Percentiles rank a stretch among this genome's conserved stretches.
Conservation (phyloP, 78 protist genomes). For the Emiliania huxleyi region DNA sequence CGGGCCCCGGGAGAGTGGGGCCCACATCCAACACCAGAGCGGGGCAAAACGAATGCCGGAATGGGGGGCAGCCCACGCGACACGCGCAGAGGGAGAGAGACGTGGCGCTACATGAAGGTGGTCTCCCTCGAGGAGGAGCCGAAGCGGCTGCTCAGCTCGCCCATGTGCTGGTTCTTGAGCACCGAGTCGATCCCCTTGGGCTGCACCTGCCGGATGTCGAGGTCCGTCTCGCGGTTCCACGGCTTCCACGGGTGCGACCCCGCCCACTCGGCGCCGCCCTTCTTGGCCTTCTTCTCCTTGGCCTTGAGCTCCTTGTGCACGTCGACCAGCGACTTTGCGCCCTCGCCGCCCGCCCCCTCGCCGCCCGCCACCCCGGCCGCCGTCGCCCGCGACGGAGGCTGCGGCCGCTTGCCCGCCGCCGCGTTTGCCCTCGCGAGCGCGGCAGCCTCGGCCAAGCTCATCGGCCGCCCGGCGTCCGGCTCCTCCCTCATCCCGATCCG, state of each 20-base stretch:
- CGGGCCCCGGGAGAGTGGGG: too few relatives aligned
- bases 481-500: too few relatives aligned
- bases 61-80: too few relatives aligned
- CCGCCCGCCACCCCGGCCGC: neutral
- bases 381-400: neutral
- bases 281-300: neutral
- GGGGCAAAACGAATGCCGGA: too few relatives aligned
- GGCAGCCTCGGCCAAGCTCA: neutral
- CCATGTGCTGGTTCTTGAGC: slow-evolving; percentile 7
- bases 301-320: neutral
- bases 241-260: neutral
- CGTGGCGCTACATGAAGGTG: neutral
- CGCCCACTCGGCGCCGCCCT: neutral
- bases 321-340: neutral
- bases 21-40: too few relatives aligned
- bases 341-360: neutral
- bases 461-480: neutral
- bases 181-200: neutral
- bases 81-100: too few relatives aligned
- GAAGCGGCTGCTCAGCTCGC: neutral
- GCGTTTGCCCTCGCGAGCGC: neutral
- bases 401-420: neutral
- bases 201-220: neutral
- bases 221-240: neutral
- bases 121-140: neutral